Conservation (phyloP, 192 early-diverging fungal species). For the Gonapodya sp. region DNA sequence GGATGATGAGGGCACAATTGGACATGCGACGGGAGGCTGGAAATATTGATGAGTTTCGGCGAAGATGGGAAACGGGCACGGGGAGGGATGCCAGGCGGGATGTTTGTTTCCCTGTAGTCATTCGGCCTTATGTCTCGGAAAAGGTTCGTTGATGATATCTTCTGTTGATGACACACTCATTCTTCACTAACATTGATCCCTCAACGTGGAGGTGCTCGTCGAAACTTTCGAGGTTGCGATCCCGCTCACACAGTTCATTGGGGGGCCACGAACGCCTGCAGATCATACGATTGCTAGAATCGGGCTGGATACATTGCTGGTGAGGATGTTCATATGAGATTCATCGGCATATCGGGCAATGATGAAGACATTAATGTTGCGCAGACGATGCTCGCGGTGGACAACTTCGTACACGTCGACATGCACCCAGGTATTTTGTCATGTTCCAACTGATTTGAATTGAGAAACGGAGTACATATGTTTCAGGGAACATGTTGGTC, state of each 20-base stretch:
- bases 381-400: slow-evolving; percentile 81
- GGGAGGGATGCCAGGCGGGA: slow-evolving; percentile 40
- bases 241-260: slow-evolving; percentile 60
- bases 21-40: slow-evolving; percentile 71
- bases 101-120: slow-evolving; percentile 16
- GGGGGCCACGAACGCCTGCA: slow-evolving; percentile 48
- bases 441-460: not conserved
- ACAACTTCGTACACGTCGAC: slow-evolving; percentile 93
- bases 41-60: slow-evolving; percentile 52
- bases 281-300: slow-evolving; percentile 68
- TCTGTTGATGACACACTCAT: not conserved
- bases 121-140: not conserved
- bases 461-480: not conserved
- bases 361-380: no score
- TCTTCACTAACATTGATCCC: no score
- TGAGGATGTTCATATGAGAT: no score
- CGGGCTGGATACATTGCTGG: slow-evolving; percentile 70
- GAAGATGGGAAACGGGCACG: slow-evolving; percentile 8
- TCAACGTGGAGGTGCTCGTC: slow-evolving; percentile 65
- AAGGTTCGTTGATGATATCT: not conserved
- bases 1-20: slow-evolving; percentile 86
- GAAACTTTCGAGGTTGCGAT: slow-evolving; percentile 77
- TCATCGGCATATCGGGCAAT: no score
- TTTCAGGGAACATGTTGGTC: slow-evolving; percentile 74
- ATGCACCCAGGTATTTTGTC: slow-evolving; percentile 64